Evolutionary conservation across 257 asterid species (phyloP).

Genomic region (Gentiana dahurica): DNA sequence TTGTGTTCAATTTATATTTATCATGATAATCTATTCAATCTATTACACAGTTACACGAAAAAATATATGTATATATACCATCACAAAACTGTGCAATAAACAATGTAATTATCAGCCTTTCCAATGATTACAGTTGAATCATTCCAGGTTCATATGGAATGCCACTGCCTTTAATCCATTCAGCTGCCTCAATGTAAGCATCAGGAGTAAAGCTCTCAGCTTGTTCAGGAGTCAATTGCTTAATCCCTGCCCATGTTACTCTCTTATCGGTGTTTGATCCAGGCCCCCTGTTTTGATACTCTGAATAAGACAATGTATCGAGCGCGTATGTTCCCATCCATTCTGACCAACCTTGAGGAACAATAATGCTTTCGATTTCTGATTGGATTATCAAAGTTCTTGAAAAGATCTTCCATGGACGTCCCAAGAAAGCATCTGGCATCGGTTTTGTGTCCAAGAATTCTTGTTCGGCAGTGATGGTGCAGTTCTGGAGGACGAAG

Average conservation of each 20-base stretch:
- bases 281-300: constrained; percentile 16
- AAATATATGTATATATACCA: too few relatives aligned
- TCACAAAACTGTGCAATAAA: too few relatives aligned
- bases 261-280: constrained; percentile 10
- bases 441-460: constrained; percentile 1
- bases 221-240: constrained; percentile 9
- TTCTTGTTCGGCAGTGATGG: constrained; percentile 2
- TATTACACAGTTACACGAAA: too few relatives aligned
- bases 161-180: constrained; percentile 10
- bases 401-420: constrained; percentile 26
- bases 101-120: too few relatives aligned
- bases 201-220: constrained; percentile 18
- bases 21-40: too few relatives aligned
- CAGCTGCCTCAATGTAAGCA: constrained; percentile 2
- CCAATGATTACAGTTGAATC: constrained; percentile 1
- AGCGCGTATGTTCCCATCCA: constrained; percentile 17
- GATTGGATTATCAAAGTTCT: constrained; percentile 23
- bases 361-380: constrained; percentile 15
- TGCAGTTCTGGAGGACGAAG: constrained; percentile 16
- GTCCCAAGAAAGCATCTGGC: constrained; percentile 13
- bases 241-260: constrained; percentile 18
- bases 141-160: constrained; percentile 17
- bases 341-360: constrained; percentile 14
- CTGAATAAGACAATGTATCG: constrained; percentile 15
- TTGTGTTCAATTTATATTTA: too few relatives aligned